A percentile compares a stretch with the other conserved stretches of the same genome.
phyloP scores from a whole-genome alignment of 1,284 basidiomycete species.

The Rugosomyces carneus region DNA sequence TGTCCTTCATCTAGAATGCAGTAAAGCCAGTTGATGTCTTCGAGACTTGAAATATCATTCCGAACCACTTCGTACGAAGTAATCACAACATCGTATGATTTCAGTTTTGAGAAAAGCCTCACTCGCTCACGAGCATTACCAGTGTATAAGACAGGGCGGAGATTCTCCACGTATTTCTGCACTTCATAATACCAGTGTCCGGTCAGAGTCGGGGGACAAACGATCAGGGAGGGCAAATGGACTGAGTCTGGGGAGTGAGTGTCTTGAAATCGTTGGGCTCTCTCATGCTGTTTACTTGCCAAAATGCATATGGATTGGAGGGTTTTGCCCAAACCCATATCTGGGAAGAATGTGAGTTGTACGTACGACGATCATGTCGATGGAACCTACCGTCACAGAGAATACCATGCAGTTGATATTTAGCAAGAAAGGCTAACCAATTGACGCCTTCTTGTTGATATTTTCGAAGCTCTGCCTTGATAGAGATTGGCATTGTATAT shows the following conservation, averaged over 20 bases:
- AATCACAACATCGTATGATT: constrained; percentile 82
- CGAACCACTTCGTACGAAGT: constrained; percentile 97
- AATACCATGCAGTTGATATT: constrained; percentile 97
- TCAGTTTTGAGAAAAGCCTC: constrained; percentile 60
- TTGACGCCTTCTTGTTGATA: constrained; percentile 99
- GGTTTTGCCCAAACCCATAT: constrained; percentile 99
- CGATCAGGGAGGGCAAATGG: constrained; percentile 89
- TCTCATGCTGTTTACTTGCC: constrained; percentile 90
- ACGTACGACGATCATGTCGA: neutral
- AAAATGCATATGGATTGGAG: constrained; percentile 98
- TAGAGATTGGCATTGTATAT: constrained; percentile 81
- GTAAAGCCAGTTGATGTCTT: constrained; percentile 85
- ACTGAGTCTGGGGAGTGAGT: constrained; percentile 74
- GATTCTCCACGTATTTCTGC: constrained; percentile 84
- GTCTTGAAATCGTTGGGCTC: constrained; percentile 62
- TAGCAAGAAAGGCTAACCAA: constrained; percentile 97
- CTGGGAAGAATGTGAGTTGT: constrained; percentile 35
- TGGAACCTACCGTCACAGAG: constrained; percentile 84
- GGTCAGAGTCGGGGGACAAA: constrained; percentile 95
- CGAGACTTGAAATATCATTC: constrained; percentile 84
- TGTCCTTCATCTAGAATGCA: constrained; percentile 99
- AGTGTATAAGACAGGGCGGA: constrained; percentile 85
- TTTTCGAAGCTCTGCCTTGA: constrained; percentile 93
- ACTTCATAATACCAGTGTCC: constrained; percentile 99
- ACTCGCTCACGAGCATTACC: constrained; percentile 88